Percentiles rank a stretch among this genome's conserved stretches.
Evolutionary conservation across 2,329 filamentous ascomycete genomes (phyloP).

Genomic region (Beauveria medogensis): DNA sequence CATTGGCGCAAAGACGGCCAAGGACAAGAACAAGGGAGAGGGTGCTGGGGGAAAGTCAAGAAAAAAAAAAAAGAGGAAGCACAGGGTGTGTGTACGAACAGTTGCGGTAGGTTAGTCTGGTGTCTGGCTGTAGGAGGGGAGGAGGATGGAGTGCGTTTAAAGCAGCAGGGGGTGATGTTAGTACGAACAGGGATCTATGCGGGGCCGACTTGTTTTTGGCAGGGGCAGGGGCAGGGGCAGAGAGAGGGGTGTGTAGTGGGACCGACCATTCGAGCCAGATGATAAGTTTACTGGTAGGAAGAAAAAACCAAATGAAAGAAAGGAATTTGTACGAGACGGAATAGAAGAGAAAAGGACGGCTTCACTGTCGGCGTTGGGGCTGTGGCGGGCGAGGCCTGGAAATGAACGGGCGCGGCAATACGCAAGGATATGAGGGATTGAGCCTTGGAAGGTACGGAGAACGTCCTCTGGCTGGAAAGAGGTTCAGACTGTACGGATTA

Average conservation of each 20-base stretch:
- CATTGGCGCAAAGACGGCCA: neutral
- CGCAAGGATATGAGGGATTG: neutral
- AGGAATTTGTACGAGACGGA: neutral
- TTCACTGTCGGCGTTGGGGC: neutral
- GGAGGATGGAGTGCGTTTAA: neutral
- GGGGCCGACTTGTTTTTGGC: slow-evolving; percentile 8
- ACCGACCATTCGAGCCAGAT: slow-evolving; percentile 9
- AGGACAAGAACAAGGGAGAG: neutral
- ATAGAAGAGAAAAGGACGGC: neutral
- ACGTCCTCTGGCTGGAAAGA: neutral
- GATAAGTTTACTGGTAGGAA: neutral
- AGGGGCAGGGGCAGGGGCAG: neutral
- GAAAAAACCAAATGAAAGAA: no score
- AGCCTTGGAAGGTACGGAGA: neutral
- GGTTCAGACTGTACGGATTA: no score
- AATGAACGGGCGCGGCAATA: no score
- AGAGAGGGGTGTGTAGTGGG: neutral
- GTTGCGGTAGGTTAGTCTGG: neutral
- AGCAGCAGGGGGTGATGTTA: neutral
- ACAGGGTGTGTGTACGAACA: neutral
- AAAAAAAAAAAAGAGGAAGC: neutral
- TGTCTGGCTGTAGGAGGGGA: neutral
- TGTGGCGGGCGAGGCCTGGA: neutral
- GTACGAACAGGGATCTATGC: neutral
- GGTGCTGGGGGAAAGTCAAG: neutral